Evolutionary conservation across 2,329 filamentous ascomycete genomes (phyloP).

Genomic region (Mycosphaerella sp.): DNA sequence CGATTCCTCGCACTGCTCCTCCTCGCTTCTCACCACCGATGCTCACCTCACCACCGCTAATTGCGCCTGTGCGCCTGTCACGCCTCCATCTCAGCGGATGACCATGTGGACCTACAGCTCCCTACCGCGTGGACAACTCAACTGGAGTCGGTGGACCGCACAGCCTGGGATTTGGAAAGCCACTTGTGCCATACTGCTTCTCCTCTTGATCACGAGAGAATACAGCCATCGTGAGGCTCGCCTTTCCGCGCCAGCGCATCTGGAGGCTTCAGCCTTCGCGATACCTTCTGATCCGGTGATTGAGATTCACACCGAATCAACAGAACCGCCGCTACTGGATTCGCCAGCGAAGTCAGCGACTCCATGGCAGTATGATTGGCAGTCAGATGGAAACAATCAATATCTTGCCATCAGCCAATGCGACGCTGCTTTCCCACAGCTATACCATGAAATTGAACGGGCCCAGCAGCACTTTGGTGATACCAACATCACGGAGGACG

Average conservation of each 20-base stretch:
- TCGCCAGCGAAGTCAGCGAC: neutral
- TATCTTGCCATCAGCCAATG: conserved; percentile 30
- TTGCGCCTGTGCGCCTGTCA: neutral
- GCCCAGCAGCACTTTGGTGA: conserved; percentile 16
- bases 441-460: conserved; percentile 32
- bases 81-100: neutral
- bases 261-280: neutral
- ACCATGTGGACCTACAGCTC: conserved; percentile 1
- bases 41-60: neutral
- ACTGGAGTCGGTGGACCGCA: neutral
- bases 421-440: conserved; percentile 29
- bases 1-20: neutral
- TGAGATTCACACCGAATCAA: neutral
- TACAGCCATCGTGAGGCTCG: neutral
- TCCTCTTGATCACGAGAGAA: neutral
- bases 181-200: neutral
- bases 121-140: neutral
- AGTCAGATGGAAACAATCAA: conserved; percentile 28
- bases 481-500: conserved; percentile 7
- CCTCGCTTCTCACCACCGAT: neutral
- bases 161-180: neutral
- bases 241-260: neutral
- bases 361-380: conserved; percentile 21
- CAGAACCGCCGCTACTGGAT: neutral
- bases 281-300: neutral